These are phyloP conservation scores for maize (Zea mays) DNA, from an alignment of 176 grass and related monocot genomes.

Conservation along the genomic window DNA sequence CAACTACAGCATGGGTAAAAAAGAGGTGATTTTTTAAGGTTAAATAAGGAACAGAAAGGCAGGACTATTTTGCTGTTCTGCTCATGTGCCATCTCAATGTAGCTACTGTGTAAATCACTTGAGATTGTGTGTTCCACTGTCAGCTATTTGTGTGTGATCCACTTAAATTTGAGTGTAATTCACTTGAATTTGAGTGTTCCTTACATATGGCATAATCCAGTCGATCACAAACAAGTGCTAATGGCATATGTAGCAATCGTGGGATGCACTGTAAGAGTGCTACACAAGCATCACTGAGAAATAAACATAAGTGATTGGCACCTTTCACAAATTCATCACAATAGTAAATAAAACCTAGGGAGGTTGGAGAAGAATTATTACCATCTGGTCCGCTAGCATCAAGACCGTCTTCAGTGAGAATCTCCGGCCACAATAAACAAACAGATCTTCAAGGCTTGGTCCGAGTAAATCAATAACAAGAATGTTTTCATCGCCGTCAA, in stretches of 20 bases:
- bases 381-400: slow-evolving; percentile 88
- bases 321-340: neutral
- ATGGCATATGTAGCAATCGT: neutral
- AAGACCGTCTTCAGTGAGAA: slow-evolving; percentile 84
- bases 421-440: slow-evolving; percentile 74
- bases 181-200: neutral
- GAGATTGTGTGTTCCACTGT: neutral
- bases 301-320: slow-evolving; percentile 11
- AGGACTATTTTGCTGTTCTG: neutral
- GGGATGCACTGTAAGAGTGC: neutral
- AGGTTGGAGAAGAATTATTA: slow-evolving; percentile 41
- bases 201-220: neutral
- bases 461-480: slow-evolving; percentile 89
- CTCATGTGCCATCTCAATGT: neutral
- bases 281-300: neutral
- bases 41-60: neutral
- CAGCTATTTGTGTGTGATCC: neutral
- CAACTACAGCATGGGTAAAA: neutral
- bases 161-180: neutral
- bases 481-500: slow-evolving; percentile 77
- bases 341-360: slow-evolving; percentile 13
- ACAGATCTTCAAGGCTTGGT: slow-evolving; percentile 79
- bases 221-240: neutral
- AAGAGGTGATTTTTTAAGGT: neutral
- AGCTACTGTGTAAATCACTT: neutral